Evolutionary conservation across 192 early-diverging fungal species (phyloP).

Genomic region (Entomortierella lignicola): DNA sequence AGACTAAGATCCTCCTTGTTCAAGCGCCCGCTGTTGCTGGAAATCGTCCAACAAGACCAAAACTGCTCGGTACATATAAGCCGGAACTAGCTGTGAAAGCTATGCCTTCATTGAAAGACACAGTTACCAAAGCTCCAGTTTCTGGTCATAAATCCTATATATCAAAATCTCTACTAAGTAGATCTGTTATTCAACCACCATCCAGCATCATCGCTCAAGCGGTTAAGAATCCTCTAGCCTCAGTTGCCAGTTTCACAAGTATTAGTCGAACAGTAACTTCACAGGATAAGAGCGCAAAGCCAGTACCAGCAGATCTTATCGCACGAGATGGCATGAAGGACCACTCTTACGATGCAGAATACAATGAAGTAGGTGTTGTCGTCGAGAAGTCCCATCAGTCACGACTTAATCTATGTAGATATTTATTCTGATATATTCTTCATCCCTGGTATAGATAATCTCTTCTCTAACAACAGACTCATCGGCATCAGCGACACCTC

Average conservation of each 20-base stretch:
- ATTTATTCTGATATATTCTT: too few species aligned
- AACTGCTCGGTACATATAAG: too few species aligned
- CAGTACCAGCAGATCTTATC: conserved; percentile 11
- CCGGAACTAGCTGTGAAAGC: not conserved
- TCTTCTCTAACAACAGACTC: not conserved
- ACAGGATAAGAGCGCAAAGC: not conserved
- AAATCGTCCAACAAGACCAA: too few species aligned
- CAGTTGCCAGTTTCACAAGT: not conserved
- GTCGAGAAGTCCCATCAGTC: not conserved
- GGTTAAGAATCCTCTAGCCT: not conserved
- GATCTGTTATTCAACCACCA: conserved; percentile 7
- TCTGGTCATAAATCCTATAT: not conserved
- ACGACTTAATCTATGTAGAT: not conserved
- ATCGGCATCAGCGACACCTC: not conserved
- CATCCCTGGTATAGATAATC: not conserved
- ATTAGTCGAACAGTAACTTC: not conserved
- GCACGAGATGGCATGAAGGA: not conserved
- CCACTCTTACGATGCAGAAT: not conserved
- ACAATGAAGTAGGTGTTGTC: not conserved
- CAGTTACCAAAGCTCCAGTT: not conserved
- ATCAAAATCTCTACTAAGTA: not conserved
- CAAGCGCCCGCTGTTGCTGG: not conserved
- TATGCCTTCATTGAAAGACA: not conserved
- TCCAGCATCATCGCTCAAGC: not conserved
- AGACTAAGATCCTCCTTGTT: not conserved